Evolutionary conservation across 2,329 filamentous ascomycete species (phyloP).

Genomic region (Alternaria sp.): DNA sequence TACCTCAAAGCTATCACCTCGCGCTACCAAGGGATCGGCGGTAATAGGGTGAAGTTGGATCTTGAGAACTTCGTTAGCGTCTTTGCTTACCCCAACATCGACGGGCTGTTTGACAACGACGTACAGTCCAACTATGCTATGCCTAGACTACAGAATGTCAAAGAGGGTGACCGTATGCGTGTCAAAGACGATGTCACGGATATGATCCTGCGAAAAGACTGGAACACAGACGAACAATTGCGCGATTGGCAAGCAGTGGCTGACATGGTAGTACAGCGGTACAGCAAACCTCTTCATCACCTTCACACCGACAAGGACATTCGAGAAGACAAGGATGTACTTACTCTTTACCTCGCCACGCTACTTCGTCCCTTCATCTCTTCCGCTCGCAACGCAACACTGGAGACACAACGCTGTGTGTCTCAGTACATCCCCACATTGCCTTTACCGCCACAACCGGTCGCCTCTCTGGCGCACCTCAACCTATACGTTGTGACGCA

Average conservation of each 20-base stretch:
- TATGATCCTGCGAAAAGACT: constrained; percentile 51
- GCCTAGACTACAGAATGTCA: constrained; percentile 53
- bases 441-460: constrained; percentile 20
- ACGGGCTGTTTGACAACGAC: constrained; percentile 51
- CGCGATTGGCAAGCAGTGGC: constrained; percentile 72
- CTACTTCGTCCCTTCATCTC: constrained; percentile 52
- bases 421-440: constrained; percentile 51
- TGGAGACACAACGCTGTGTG: constrained; percentile 59
- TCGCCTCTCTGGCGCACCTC: constrained; percentile 38
- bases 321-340: constrained; percentile 25
- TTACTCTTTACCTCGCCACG: constrained; percentile 37
- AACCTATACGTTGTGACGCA: constrained; percentile 42
- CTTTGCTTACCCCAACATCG: constrained; percentile 53
- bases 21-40: constrained; percentile 57
- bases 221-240: constrained; percentile 7
- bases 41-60: constrained; percentile 55
- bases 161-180: constrained; percentile 43
- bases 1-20: constrained; percentile 55
- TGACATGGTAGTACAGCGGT: constrained; percentile 72
- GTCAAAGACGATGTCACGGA: constrained; percentile 57
- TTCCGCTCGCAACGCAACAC: constrained; percentile 45
- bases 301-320: constrained; percentile 30
- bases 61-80: constrained; percentile 61
- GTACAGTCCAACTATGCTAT: constrained; percentile 41
- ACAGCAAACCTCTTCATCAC: constrained; percentile 63